Base-by-base conservation (phyloP, 495 filamentous ascomycete genomes). In the Chaetomium cochliodes region DNA sequence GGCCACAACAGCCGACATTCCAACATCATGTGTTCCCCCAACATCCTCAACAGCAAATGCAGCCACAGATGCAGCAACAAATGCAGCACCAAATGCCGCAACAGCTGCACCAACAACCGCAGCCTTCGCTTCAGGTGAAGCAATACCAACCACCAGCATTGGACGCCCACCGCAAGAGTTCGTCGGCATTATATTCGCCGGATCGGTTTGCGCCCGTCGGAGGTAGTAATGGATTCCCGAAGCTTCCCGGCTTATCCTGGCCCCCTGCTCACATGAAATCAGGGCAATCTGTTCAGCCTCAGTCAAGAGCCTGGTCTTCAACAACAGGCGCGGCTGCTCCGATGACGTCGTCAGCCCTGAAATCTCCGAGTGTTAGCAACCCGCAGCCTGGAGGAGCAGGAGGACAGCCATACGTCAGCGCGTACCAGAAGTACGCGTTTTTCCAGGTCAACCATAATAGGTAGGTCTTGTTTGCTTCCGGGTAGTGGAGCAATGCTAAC, bases 401-500 rank as follows among this genome's bases (percentile, higher is more conserved):
- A 46, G 62, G 55, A 53, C 70, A 72, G 59, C 68, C 66, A 42
- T 65, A 65, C 37, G 37, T 58, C 16, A 59, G 64, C 64, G 69
- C 68, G 28, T 73, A 67, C 39, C 76, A 80, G 60, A 82, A 80
- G 69, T 86, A 85, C 68, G 69, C 72, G 16, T 86, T 83, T 65
- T 81, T 86, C 69, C 78, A 81, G 61, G 74, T 81, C 26, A 71
- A 83, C 54, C 76, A 83, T 55, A 83, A 83, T 63, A 75, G 77
- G 77, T 77, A 65, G 60, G 73, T 70, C 37, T 70, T 73, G 58
- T 47, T 23, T 58, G 25, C 9, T 20, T 28, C 39, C 49, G 13
- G 25, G 11, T 22, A n/a, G 8, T 18, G 8, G 8, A 23, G 4
- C 25, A 18, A n/a, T 58, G 67, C 69, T 67, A 68, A 71, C 33